Evolutionary conservation across 2,329 filamentous ascomycete genomes (phyloP).

Genomic region (Talaromyces sp.): DNA sequence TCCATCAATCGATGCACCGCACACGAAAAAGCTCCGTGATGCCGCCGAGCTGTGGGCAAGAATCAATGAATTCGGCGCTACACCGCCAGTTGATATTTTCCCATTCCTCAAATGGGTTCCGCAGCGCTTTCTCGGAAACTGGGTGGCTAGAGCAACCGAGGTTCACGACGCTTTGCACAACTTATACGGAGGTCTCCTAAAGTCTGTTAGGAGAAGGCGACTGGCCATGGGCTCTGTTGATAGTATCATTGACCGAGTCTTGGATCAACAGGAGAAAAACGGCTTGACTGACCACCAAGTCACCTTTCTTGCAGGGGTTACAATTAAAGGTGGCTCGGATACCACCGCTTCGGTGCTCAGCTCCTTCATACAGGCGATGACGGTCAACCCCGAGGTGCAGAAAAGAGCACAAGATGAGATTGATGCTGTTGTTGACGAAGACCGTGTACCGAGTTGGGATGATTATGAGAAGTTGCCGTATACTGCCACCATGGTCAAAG

Average conservation of each 20-base stretch:
- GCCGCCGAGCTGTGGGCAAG: slow-evolving; percentile 42
- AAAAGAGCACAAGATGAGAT: slow-evolving; percentile 44
- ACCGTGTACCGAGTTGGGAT: slow-evolving; percentile 45
- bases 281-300: slow-evolving; percentile 35
- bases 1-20: slow-evolving; percentile 24
- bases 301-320: slow-evolving; percentile 37
- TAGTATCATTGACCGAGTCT: slow-evolving; percentile 39
- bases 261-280: slow-evolving; percentile 39
- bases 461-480: slow-evolving; percentile 51
- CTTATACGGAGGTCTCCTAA: slow-evolving; percentile 36
- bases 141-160: slow-evolving; percentile 30
- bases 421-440: slow-evolving; percentile 46
- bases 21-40: slow-evolving; percentile 39
- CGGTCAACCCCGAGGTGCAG: slow-evolving; percentile 22
- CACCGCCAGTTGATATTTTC: slow-evolving; percentile 46
- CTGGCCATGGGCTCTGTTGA: slow-evolving; percentile 19
- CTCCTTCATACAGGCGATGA: slow-evolving; percentile 48
- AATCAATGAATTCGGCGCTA: slow-evolving; percentile 29
- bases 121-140: slow-evolving; percentile 37
- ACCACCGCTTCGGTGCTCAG: slow-evolving; percentile 22
- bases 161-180: slow-evolving; percentile 39
- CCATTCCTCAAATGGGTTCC: slow-evolving; percentile 43
- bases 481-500: slow-evolving; percentile 52
- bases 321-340: slow-evolving; percentile 40
- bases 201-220: slow-evolving; percentile 31